Conservation (phyloP, 2,329 filamentous ascomycete species). For the Colletotrichum sp. region DNA sequence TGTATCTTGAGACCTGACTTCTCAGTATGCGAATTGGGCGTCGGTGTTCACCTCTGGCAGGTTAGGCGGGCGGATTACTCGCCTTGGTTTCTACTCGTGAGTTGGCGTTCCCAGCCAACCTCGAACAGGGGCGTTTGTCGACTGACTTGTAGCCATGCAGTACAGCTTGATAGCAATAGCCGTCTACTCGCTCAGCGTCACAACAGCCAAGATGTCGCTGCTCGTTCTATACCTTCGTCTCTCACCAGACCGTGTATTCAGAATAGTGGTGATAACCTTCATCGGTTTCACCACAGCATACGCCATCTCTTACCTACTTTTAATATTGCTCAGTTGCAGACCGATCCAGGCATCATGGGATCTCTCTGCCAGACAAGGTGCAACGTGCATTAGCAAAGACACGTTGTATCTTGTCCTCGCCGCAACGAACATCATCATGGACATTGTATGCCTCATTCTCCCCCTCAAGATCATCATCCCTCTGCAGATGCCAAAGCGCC, state of each 20-base stretch:
- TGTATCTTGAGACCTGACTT: neutral
- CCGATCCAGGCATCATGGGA: conserved; percentile 14
- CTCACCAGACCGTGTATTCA: conserved; percentile 32
- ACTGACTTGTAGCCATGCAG: neutral
- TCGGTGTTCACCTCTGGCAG: conserved; percentile 14
- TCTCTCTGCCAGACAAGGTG: neutral
- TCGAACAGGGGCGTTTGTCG: no score
- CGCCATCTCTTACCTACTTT: conserved; percentile 25
- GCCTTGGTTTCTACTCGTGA: neutral
- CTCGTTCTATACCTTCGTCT: conserved; percentile 19
- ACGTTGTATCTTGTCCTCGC: conserved; percentile 5
- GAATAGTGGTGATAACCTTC: conserved; percentile 32
- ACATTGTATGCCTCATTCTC: conserved; percentile 13
- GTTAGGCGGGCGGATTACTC: neutral
- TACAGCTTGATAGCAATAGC: neutral
- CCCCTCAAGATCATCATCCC: conserved; percentile 16
- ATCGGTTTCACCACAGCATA: conserved; percentile 32
- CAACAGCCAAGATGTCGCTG: conserved; percentile 20
- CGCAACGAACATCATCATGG: conserved; percentile 18
- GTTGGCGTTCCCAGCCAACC: neutral
- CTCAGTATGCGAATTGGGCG: neutral
- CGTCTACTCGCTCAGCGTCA: conserved; percentile 16
- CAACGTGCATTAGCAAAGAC: conserved; percentile 9
- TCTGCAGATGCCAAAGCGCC: conserved; percentile 12
- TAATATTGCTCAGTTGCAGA: conserved; percentile 23